phyloP scores from a whole-genome alignment of 495 filamentous ascomycete species.

The Acidiella bohemica region DNA sequence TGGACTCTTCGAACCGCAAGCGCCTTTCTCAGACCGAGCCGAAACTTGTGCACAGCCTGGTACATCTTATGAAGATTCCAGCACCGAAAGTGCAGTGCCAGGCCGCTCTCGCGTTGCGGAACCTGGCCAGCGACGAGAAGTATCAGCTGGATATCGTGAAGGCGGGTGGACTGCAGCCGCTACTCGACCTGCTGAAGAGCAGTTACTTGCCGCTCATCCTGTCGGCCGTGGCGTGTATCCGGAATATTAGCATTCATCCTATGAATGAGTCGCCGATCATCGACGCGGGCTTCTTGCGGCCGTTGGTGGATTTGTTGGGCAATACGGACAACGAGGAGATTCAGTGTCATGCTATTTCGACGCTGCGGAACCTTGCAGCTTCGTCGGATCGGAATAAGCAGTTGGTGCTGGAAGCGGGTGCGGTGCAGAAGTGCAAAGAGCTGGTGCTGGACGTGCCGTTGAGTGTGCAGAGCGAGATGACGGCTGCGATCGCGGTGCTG shows the following conservation, averaged over 20 bases:
- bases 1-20: conserved; percentile 80
- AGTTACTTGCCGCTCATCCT: conserved; percentile 91
- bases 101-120: conserved; percentile 84
- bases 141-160: conserved; percentile 96
- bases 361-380: conserved; percentile 84
- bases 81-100: conserved; percentile 98
- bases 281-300: conserved; percentile 88
- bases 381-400: conserved; percentile 96
- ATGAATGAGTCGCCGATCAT: conserved; percentile 98
- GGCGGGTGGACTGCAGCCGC: conserved; percentile 65
- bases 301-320: conserved; percentile 82
- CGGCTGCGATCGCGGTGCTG: conserved; percentile 93
- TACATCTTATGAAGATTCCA: conserved; percentile 91
- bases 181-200: conserved; percentile 81
- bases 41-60: conserved; percentile 79
- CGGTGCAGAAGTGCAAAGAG: conserved; percentile 96
- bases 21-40: conserved; percentile 79
- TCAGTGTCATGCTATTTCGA: conserved; percentile 96
- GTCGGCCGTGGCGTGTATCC: conserved; percentile 93
- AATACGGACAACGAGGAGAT: conserved; percentile 98
- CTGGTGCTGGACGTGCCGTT: conserved; percentile 86
- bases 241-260: conserved; percentile 98
- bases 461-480: conserved; percentile 97
- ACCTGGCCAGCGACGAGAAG: conserved; percentile 94
- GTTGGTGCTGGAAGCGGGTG: conserved; percentile 86